Base-by-base conservation (phyloP, 2,329 filamentous ascomycete species). In the Nemania abortiva region DNA sequence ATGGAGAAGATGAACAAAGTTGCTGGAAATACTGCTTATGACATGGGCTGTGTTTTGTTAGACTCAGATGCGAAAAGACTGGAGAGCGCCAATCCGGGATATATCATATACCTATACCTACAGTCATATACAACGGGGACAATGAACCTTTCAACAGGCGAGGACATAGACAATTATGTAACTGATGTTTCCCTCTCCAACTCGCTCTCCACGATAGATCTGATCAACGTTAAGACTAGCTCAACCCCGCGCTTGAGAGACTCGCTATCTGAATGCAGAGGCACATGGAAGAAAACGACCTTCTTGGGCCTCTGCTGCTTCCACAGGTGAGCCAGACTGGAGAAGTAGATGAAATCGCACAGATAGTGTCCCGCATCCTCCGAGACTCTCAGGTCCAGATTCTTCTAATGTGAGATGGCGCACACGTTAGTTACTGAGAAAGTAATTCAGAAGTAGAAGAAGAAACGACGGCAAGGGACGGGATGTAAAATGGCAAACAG, bases 341-440 rank as follows among this genome's bases (percentile, higher is more conserved):
- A 89, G 79, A 89, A 94, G 79, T 91, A 93, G 73, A 92, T 93
- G 76, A 92, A 95, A 77, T 95, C 92, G 80, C 92, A 95, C 18
- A 94, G 83, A 78, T 91, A 95, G 22, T 86, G 86, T 2, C 92
- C 92, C 0, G 92, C 89, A 72, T 95, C 90, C 52, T 89, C 86
- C 0, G 91, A 93, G 47, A 92, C 82, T 37, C 88, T 85, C 7
- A 90, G 78, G 70, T 86, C 78, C 74, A 83, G 83, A 63, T 65
- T 64, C 6, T 63, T 68, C 62, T 69, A 55, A 31, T 9, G 27
- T 9, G n/a, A 7, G 3, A n/a, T 34, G 62, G 39, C 3, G 34
- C 47, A 15, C 49, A 22, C 57, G 50, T 71, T 37, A 73, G 77
- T 73, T n/a, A 63, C 2, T 6, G 22, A 11, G 18, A 39, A 37